A percentile compares a stretch with the other conserved stretches of the same genome.
Evolutionary conservation across 768 basidiomycete species (phyloP).

Genomic region (Termitomyces sp.): DNA sequence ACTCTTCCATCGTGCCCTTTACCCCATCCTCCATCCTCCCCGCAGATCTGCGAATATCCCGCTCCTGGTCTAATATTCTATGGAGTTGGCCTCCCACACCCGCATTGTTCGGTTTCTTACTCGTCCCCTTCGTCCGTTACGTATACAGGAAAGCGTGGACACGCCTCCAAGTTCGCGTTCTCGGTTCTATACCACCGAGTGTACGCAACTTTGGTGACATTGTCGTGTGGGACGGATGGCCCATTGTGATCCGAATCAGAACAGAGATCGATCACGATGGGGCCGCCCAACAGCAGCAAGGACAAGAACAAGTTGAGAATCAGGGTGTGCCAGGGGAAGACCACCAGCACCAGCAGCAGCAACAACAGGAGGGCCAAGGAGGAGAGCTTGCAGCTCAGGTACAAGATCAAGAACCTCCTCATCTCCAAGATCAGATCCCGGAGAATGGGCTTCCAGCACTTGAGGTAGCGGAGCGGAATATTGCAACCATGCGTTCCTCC

Average conservation of each 20-base stretch:
- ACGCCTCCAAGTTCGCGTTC: slow-evolving; percentile 34
- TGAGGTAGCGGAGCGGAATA: slow-evolving; percentile 51
- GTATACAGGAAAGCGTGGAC: slow-evolving; percentile 38
- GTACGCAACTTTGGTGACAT: slow-evolving; percentile 16
- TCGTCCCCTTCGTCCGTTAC: slow-evolving; percentile 42
- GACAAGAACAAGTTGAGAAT: slow-evolving; percentile 8
- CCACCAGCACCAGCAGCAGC: slow-evolving; percentile 13
- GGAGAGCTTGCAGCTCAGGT: slow-evolving; percentile 6
- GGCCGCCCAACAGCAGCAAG: slow-evolving; percentile 10
- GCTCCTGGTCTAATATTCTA: slow-evolving; percentile 7
- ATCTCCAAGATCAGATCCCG: slow-evolving; percentile 22
- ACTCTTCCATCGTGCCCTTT: slow-evolving; percentile 22
- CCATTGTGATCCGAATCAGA: slow-evolving; percentile 30
- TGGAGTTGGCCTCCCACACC: slow-evolving; percentile 57
- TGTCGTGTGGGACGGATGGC: slow-evolving; percentile 21
- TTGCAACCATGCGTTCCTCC: slow-evolving; percentile 52
- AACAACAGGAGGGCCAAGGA: slow-evolving; percentile 12
- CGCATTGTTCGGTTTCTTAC: slow-evolving; percentile 45
- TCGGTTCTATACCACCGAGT: slow-evolving; percentile 34
- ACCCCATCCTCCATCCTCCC: slow-evolving; percentile 14
- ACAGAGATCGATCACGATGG: slow-evolving; percentile 19
- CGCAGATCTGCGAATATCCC: slow-evolving; percentile 31
- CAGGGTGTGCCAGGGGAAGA: slow-evolving; percentile 16
- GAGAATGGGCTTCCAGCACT: slow-evolving; percentile 32
- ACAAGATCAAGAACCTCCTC: slow-evolving; percentile 17